These are phyloP conservation scores for Schizothecium vesticola DNA, from an alignment of 495 filamentous ascomycete species.

Conservation along the genomic window DNA sequence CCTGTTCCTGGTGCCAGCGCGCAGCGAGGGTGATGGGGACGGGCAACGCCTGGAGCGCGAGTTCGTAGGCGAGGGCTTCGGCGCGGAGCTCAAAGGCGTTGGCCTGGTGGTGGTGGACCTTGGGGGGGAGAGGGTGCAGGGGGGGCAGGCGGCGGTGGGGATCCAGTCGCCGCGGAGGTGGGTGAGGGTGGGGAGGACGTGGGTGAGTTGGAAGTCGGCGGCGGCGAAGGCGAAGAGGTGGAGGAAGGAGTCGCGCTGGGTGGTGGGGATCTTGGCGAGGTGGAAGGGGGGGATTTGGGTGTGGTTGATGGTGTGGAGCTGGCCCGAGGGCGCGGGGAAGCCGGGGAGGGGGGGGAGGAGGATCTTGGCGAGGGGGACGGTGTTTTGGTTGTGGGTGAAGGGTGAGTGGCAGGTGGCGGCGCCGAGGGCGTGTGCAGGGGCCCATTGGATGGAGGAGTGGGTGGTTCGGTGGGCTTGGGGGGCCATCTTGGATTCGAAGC, in stretches of 20 bases:
- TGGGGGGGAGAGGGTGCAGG: constrained; percentile 9
- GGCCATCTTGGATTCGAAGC: neutral
- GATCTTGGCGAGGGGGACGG: neutral
- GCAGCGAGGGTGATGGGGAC: neutral
- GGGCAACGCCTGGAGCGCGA: neutral
- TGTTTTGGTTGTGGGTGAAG: neutral
- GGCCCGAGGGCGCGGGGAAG: neutral
- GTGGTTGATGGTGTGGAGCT: neutral
- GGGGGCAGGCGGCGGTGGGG: neutral
- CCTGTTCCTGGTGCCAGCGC: neutral
- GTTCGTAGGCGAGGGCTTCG: neutral
- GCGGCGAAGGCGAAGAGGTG: constrained; percentile 9
- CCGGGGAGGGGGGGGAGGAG: neutral
- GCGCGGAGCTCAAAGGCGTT: constrained; percentile 10
- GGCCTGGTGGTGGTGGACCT: neutral
- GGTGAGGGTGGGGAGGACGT: neutral
- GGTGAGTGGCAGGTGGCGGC: neutral
- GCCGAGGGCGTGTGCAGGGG: neutral
- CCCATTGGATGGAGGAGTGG: neutral
- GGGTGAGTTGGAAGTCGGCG: neutral
- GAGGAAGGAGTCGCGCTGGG: constrained; percentile 12
- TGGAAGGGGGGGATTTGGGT: neutral
- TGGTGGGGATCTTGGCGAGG: constrained; percentile 9
- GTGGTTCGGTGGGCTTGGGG: neutral
- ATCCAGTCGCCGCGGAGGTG: constrained; percentile 12